Evolutionary conservation across 2,329 filamentous ascomycete genomes (phyloP), one percentile per base, ranked within the genome.

Genomic region (Xylariaceae sp.): DNA sequence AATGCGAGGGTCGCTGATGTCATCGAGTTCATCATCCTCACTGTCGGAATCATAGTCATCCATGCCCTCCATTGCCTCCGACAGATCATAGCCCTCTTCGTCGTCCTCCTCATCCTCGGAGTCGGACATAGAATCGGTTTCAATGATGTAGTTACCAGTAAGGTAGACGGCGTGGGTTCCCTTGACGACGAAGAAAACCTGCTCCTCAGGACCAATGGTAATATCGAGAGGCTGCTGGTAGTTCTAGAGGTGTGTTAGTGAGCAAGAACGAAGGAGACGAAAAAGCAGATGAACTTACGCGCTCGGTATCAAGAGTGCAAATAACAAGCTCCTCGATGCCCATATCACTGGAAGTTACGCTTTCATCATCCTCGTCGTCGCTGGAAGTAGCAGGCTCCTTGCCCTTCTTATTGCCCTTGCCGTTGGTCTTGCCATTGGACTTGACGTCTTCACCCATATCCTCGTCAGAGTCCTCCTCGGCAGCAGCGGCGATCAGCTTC

Each of bases 221-320:
- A 99, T 90, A 76, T 99, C 91, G 61, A 99, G 85, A 52, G 94
- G 79, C 78, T 99, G 95, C 78, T 99, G 94, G 83, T 88, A 96
- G 80, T 90, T 85, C 94, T 97, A 70, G 51, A 57, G 8, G 37
- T 7, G 35, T 18, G 48, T 48, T 18, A 44, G 57, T 68, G 76
- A 68, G 77, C 58, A 51, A 51, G 34, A 51, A 48, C 15, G 42
- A 30, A 56, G n/a, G 44, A 34, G 11, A 30, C 23, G 2, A 39
- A 17, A 30, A 18, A 18, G 4, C 11, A 11, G 11, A 53, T 53
- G 18, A 10, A 72, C 83, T 74, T 87, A 97, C 94, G 80, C 88
- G 90, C 76, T 91, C 86, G 37, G 92, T 90, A 78, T 97, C 92
- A 57, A 99, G 85, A 63, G 94, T 99, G 85, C 94, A 99, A 69